Percentiles rank a stretch among this genome's conserved stretches.
Evolutionary conservation across 208 protist genomes (phyloP).

Genomic region (Tritrichomonas foetus): DNA sequence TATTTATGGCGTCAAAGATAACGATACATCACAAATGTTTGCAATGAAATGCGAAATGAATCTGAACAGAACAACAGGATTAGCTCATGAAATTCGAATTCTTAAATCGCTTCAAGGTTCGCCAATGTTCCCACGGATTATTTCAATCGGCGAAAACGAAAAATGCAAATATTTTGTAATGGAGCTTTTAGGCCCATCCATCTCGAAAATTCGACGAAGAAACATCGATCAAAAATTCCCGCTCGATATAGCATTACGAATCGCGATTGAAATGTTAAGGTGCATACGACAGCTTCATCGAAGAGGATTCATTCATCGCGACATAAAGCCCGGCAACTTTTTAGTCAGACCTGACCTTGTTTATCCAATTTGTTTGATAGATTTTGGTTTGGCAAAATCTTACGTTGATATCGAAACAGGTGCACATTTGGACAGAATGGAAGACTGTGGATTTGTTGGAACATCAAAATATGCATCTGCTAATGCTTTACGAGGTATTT

Average conservation of each 20-base stretch:
- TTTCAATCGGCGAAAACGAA: not conserved
- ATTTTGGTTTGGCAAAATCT: not conserved
- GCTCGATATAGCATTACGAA: not conserved
- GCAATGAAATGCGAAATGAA: conserved; percentile 32
- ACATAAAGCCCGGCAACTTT: conserved; percentile 1
- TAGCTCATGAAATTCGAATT: not conserved
- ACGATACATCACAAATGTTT: not conserved
- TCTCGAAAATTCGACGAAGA: not conserved
- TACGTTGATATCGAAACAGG: not conserved
- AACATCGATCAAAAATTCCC: not conserved
- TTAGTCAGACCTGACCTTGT: not conserved
- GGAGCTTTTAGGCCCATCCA: not conserved
- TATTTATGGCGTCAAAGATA: not conserved
- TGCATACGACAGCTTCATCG: not conserved
- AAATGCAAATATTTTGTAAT: not conserved
- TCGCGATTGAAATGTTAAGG: not conserved
- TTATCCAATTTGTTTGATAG: not conserved
- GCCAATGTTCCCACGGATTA: not conserved
- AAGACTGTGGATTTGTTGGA: not conserved
- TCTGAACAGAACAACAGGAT: not conserved
- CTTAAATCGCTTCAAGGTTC: not conserved
- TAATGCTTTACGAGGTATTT: not conserved
- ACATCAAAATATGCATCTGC: not conserved
- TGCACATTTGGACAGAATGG: not conserved
- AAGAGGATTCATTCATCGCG: not conserved